These are phyloP conservation scores for Russula vinacea DNA, from an alignment of 768 basidiomycete genomes.

Conservation along the genomic window DNA sequence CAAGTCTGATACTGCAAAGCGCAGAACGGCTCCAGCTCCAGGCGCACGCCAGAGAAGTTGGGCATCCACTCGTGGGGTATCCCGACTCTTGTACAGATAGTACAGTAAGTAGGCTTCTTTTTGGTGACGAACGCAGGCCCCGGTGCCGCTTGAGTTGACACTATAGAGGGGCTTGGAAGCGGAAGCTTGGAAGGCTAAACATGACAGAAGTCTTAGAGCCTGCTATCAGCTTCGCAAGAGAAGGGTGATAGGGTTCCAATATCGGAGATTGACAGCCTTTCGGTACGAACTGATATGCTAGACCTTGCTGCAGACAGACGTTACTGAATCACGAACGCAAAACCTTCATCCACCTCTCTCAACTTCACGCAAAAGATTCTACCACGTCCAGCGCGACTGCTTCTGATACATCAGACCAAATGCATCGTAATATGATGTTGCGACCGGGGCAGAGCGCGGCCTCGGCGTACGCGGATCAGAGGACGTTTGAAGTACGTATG, in stretches of 20 bases:
- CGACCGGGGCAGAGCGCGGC: no score
- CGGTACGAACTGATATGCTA: constrained; percentile 41
- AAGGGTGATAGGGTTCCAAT: constrained; percentile 88
- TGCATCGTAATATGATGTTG: no score
- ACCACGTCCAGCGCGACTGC: no score
- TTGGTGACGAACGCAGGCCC: constrained; percentile 53
- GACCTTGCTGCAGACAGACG: constrained; percentile 2
- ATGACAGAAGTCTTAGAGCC: constrained; percentile 77
- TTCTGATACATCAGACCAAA: no score
- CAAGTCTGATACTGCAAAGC: constrained; percentile 74
- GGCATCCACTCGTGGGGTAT: constrained; percentile 69
- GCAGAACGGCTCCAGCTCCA: constrained; percentile 90
- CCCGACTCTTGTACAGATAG: constrained; percentile 32
- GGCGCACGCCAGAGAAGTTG: constrained; percentile 76
- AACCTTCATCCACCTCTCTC: no score
- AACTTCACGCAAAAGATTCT: no score
- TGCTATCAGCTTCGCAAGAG: constrained; percentile 87
- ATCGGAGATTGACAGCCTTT: constrained; percentile 70
- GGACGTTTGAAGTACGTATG: no score
- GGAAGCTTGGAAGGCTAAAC: constrained; percentile 55
- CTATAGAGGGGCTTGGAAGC: constrained; percentile 77
- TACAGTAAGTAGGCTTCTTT: background rate
- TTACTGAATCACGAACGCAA: constrained; percentile 31
- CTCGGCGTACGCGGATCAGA: no score
- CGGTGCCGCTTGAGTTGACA: constrained; percentile 95